A percentile compares a stretch with the other conserved stretches of the same genome.
phyloP scores from a whole-genome alignment of 179 eudicot species.

The Patellifolia procumbens region DNA sequence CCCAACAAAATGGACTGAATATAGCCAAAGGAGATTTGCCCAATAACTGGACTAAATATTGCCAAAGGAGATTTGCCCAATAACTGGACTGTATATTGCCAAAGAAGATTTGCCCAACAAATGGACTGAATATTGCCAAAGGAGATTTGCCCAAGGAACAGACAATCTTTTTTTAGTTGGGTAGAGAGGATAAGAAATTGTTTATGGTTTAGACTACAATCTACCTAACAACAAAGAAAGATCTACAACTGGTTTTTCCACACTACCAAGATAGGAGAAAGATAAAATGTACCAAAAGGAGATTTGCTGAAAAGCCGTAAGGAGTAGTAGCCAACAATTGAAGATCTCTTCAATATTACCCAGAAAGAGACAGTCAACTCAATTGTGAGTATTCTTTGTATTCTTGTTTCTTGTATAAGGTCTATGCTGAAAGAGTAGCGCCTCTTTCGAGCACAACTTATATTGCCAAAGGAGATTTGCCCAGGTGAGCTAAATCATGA shows the following conservation, averaged over 20 bases:
- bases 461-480: constrained; percentile 73
- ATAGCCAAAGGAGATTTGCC: constrained; percentile 45
- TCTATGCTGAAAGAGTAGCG: constrained; percentile 10
- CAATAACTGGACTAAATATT: constrained; percentile 26
- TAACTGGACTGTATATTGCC: constrained; percentile 32
- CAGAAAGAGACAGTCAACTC: constrained; percentile 20
- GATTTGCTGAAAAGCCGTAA: constrained; percentile 24
- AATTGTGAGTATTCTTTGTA: constrained; percentile 22
- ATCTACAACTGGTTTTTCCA: not conserved
- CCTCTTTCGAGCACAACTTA: constrained; percentile 18
- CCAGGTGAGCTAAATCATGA: constrained; percentile 41
- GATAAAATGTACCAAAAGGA: constrained; percentile 27
- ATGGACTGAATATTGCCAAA: constrained; percentile 34
- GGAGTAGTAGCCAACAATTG: constrained; percentile 26
- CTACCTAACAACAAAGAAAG: constrained; percentile 11
- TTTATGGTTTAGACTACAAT: not conserved
- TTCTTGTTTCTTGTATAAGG: constrained; percentile 9
- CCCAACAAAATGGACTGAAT: constrained; percentile 30
- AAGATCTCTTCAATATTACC: constrained; percentile 17
- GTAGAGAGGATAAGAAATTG: not conserved
- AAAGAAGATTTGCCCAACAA: constrained; percentile 42
- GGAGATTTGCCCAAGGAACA: constrained; percentile 38
- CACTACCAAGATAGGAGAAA: constrained; percentile 12
- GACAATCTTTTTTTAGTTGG: constrained; percentile 19
- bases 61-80: constrained; percentile 45